Evolutionary conservation across 2,329 filamentous ascomycete genomes (phyloP).

Genomic region (Colletotrichum higginsianum): DNA sequence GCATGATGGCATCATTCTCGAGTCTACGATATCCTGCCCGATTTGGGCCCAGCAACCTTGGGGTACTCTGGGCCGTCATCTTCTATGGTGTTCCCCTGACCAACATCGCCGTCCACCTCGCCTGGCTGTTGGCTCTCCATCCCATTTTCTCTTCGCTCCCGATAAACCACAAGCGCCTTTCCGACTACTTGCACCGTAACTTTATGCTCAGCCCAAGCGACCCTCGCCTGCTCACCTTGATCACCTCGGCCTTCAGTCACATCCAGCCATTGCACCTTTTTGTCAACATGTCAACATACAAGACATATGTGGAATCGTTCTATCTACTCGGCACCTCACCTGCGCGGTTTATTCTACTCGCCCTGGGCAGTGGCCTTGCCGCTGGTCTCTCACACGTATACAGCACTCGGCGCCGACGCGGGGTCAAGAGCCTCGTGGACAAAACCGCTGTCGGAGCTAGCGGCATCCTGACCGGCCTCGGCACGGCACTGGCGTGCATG

Average conservation of each 20-base stretch:
- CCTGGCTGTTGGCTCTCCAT: conserved; percentile 37
- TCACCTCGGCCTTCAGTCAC: conserved; percentile 37
- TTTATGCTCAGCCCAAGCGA: conserved; percentile 34
- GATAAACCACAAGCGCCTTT: conserved; percentile 20
- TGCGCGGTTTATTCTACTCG: conserved; percentile 19
- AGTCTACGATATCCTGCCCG: conserved; percentile 1
- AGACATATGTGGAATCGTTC: conserved; percentile 25
- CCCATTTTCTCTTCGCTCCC: conserved; percentile 32
- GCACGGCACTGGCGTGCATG: conserved; percentile 33
- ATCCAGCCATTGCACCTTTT: conserved; percentile 33
- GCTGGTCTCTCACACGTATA: conserved; percentile 17
- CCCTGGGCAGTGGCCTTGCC: conserved; percentile 30
- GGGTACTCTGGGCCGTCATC: conserved; percentile 21
- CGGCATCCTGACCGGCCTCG: conserved; percentile 29
- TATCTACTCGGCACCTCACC: conserved; percentile 19
- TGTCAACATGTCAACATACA: conserved; percentile 38
- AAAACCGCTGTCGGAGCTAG: conserved; percentile 34
- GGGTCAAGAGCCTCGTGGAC: background rate
- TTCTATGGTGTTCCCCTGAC: conserved; percentile 28
- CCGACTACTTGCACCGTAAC: conserved; percentile 17
- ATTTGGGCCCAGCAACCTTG: background rate
- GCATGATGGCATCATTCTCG: conserved; percentile 22
- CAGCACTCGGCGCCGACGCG: conserved; percentile 8
- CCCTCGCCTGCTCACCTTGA: conserved; percentile 17
- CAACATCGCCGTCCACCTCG: conserved; percentile 33